phyloP scores from a whole-genome alignment of 1,284 basidiomycete genomes.

The Leccinum ponderosum region DNA sequence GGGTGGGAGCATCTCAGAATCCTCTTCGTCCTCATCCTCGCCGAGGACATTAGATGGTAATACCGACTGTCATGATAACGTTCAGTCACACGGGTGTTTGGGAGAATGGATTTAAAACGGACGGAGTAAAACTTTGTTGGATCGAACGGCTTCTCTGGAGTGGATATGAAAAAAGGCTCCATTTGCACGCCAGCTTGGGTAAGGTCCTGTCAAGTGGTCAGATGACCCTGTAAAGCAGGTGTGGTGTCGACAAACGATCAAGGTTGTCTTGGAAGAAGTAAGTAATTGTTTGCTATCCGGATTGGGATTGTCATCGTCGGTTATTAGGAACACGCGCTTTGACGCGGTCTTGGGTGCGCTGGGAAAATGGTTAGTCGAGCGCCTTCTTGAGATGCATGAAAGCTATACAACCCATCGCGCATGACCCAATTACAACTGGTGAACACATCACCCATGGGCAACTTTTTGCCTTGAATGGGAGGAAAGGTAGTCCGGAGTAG shows the following conservation, averaged over 20 bases:
- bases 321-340: conserved; percentile 92
- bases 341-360: conserved; percentile 85
- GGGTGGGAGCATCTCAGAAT: conserved; percentile 55
- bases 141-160: conserved; percentile 69
- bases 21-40: conserved; percentile 45
- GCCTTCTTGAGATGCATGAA: not conserved
- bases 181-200: conserved; percentile 79
- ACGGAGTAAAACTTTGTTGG: conserved; percentile 85
- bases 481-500: conserved; percentile 61
- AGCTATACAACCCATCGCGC: conserved; percentile 69
- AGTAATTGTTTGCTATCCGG: conserved; percentile 53
- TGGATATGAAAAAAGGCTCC: conserved; percentile 92
- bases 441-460: conserved; percentile 83
- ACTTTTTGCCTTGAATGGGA: conserved; percentile 51
- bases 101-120: conserved; percentile 28
- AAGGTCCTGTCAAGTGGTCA: conserved; percentile 61
- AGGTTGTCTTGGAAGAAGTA: conserved; percentile 67
- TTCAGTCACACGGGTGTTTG: conserved; percentile 9
- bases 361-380: conserved; percentile 2
- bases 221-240: conserved; percentile 1
- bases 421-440: conserved; percentile 86
- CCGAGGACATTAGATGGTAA: conserved; percentile 56
- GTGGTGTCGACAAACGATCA: conserved; percentile 49
- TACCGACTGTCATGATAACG: conserved; percentile 47
- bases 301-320: conserved; percentile 80